Base-by-base conservation (phyloP, 2,329 filamentous ascomycete genomes). In the Penicillium sp. region DNA sequence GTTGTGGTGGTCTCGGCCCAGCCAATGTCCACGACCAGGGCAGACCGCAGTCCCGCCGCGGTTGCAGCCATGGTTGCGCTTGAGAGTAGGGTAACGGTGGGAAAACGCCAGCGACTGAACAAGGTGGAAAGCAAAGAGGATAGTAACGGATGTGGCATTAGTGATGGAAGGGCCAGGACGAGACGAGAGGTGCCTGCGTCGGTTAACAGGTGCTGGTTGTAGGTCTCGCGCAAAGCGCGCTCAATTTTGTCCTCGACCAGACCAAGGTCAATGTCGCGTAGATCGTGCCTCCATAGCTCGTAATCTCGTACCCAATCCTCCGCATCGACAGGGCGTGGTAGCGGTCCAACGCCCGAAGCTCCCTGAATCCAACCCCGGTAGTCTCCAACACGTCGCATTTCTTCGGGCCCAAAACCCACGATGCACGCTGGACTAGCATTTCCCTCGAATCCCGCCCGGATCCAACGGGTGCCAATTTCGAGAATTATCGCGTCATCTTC, bases 1-100 rank as follows among this genome's bases (percentile, higher is more conserved):
- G 90, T 95, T 21, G 95, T 83, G 0, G 87, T 82, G 0, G 92
- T 95, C 71, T 97, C 94, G 39, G 85, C 81, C 94, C 94, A 99
- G 41, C 93, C 94, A 54, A 99, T 81, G 66, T 99, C 91, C 34
- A 99, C 79, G 0, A 97, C 84, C 39, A 99, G 72, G 1, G 87
- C 90, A n/a, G 89, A 90, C 13, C 94, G 85, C 38, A 95, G 76
- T 0, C 94, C 94, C 6, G 92, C 91, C 7, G 87, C 88, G 3
- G 92, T 82, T 6, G 87, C 79, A 1, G 85, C 79, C 72, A 94
- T 86, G 18, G 90, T 81, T 0, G 93, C 84, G 0, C 84, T 82
- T 1, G 91, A 90, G 65, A 96, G 76, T 39, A 99, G 79, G 2
- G 90, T 92, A 58, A 97, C 82, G 21, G 84, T 86, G 0, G 92